Evolutionary conservation across 495 filamentous ascomycete genomes (phyloP).

Genomic region (Neurospora pannonica): DNA sequence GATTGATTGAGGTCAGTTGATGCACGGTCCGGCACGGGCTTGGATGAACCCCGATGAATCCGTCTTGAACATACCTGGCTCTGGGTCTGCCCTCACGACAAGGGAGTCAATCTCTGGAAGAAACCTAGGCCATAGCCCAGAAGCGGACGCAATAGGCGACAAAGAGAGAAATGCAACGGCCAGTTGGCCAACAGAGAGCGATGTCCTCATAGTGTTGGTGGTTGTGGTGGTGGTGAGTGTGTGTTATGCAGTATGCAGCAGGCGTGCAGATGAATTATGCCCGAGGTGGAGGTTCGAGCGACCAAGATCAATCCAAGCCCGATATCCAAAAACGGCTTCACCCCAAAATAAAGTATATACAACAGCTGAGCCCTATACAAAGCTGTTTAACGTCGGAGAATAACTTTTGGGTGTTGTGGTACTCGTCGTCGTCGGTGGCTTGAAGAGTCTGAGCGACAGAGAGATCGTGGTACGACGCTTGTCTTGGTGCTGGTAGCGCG

Average conservation of each 20-base stretch:
- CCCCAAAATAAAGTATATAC: neutral
- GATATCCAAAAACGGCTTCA: neutral
- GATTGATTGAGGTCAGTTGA: slow-evolving; percentile 8
- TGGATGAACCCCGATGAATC: neutral
- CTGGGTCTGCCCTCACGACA: slow-evolving; percentile 27
- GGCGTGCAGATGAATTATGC: neutral
- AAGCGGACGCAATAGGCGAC: slow-evolving; percentile 23
- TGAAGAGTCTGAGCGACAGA: slow-evolving; percentile 3
- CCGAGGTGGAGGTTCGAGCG: neutral
- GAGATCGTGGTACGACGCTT: slow-evolving; percentile 15
- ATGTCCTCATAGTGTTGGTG: slow-evolving; percentile 16
- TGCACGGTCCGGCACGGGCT: slow-evolving; percentile 4
- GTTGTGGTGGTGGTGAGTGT: slow-evolving; percentile 4
- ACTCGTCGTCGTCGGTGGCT: slow-evolving; percentile 6
- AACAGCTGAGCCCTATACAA: neutral
- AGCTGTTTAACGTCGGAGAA: slow-evolving; percentile 18
- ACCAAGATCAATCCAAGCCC: neutral
- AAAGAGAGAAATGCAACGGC: slow-evolving; percentile 28
- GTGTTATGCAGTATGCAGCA: neutral
- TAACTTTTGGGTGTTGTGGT: slow-evolving; percentile 6
- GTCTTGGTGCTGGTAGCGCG: slow-evolving; percentile 4
- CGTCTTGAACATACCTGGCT: slow-evolving; percentile 12
- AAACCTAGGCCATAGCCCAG: slow-evolving; percentile 25
- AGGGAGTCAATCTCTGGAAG: slow-evolving; percentile 28
- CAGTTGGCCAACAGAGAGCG: slow-evolving; percentile 18